Conservation (phyloP, 352 stramenopile species). For the Phytophthora multivora region DNA sequence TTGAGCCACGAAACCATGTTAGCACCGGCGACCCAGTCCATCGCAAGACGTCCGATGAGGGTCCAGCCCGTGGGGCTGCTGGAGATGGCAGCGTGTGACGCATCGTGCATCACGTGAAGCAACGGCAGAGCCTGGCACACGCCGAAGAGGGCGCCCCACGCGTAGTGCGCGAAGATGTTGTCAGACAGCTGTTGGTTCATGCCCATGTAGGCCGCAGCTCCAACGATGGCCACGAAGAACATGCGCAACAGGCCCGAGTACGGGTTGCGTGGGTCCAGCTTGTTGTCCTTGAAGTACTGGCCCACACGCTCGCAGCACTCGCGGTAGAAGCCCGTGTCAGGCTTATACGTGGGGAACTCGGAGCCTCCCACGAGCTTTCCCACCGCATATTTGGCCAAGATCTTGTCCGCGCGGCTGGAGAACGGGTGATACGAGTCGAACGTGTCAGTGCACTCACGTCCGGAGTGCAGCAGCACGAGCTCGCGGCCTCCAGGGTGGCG, state of each 20-base stretch:
- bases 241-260: slow-evolving; percentile 90
- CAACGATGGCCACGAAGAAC: slow-evolving; percentile 73
- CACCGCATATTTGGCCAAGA: slow-evolving; percentile 86
- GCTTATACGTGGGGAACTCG: slow-evolving; percentile 92
- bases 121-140: slow-evolving; percentile 89
- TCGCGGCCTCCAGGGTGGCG: slow-evolving; percentile 84
- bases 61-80: slow-evolving; percentile 77
- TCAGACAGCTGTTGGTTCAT: slow-evolving; percentile 75
- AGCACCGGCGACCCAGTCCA: slow-evolving; percentile 93
- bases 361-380: slow-evolving; percentile 74
- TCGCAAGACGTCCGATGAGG: slow-evolving; percentile 75
- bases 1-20: slow-evolving; percentile 94
- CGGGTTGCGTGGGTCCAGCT: slow-evolving; percentile 85
- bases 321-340: slow-evolving; percentile 91
- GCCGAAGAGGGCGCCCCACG: slow-evolving; percentile 84
- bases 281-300: slow-evolving; percentile 91
- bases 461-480: slow-evolving; percentile 80
- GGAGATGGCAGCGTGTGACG: slow-evolving; percentile 89
- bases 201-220: slow-evolving; percentile 68
- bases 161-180: slow-evolving; percentile 66
- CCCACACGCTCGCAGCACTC: slow-evolving; percentile 82
- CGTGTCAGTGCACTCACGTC: slow-evolving; percentile 87
- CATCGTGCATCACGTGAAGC: slow-evolving; percentile 94
- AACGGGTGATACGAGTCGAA: slow-evolving; percentile 93
- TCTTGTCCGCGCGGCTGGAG: slow-evolving; percentile 80